These are phyloP conservation scores for Trametes villosa DNA, from an alignment of 768 basidiomycete species.

Conservation along the genomic window DNA sequence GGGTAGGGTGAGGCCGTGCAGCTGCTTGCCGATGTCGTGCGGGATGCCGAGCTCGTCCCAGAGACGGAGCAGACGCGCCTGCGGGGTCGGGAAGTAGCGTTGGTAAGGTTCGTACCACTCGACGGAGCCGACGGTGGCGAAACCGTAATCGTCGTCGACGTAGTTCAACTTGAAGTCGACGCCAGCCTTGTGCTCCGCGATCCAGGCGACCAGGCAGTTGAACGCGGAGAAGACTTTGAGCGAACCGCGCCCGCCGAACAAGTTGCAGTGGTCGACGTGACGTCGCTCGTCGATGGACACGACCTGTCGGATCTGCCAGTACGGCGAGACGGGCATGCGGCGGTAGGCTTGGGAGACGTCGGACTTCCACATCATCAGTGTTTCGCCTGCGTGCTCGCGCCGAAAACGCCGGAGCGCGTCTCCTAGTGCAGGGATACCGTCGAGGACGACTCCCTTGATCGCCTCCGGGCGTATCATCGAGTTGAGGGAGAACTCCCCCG, in stretches of 20 bases:
- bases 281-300: slow-evolving; percentile 32
- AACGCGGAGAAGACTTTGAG: slow-evolving; percentile 34
- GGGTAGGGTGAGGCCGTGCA: slow-evolving; percentile 36
- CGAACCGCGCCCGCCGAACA: slow-evolving; percentile 38
- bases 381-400: not conserved
- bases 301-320: slow-evolving; percentile 41
- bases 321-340: slow-evolving; percentile 29
- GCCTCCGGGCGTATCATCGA: slow-evolving; percentile 19
- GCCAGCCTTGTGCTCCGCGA: slow-evolving; percentile 28
- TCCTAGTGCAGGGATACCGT: slow-evolving; percentile 15
- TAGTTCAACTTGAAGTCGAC: slow-evolving; percentile 29
- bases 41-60: too few species aligned
- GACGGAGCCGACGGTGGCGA: slow-evolving; percentile 26
- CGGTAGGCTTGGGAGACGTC: slow-evolving; percentile 32
- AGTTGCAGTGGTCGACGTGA: slow-evolving; percentile 38
- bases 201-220: slow-evolving; percentile 41
- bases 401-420: slow-evolving; percentile 3
- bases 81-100: slow-evolving; percentile 33
- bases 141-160: slow-evolving; percentile 41
- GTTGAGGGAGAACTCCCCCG: slow-evolving; percentile 41
- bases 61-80: slow-evolving; percentile 40
- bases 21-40: slow-evolving; percentile 46
- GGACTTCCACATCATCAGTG: slow-evolving; percentile 26
- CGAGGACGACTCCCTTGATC: not conserved
- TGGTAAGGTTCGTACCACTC: slow-evolving; percentile 38